phyloP scores from a whole-genome alignment of 768 basidiomycete genomes.

The Cyclocybe aegerita region DNA sequence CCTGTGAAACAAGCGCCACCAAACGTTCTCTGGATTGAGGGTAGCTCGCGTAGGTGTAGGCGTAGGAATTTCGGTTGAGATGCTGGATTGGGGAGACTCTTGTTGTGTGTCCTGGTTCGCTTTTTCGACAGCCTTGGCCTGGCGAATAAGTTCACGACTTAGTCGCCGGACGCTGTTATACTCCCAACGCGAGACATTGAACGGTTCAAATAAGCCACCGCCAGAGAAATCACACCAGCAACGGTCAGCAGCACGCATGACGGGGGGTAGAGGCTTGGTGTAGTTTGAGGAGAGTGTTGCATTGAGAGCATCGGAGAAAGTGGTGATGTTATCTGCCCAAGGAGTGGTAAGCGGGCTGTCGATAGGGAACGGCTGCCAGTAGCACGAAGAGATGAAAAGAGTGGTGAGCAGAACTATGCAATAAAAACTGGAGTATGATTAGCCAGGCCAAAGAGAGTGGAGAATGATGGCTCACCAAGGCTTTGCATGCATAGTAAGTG shows the following conservation, averaged over 20 bases:
- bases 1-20: slow-evolving; percentile 1
- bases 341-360: slow-evolving; percentile 61
- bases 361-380: slow-evolving; percentile 81
- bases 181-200: slow-evolving; percentile 78
- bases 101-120: neutral
- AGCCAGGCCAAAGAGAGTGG: slow-evolving; percentile 3
- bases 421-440: slow-evolving; percentile 60
- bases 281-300: slow-evolving; percentile 42
- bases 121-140: slow-evolving; percentile 5
- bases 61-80: neutral
- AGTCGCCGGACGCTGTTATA: slow-evolving; percentile 53
- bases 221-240: slow-evolving; percentile 84
- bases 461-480: slow-evolving; percentile 61
- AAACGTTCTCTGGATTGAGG: neutral
- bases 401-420: slow-evolving; percentile 81
- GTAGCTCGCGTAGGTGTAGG: neutral
- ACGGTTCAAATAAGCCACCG: slow-evolving; percentile 70
- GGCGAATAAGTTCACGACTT: slow-evolving; percentile 38
- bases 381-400: slow-evolving; percentile 85
- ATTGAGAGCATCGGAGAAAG: slow-evolving; percentile 66
- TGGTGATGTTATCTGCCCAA: slow-evolving; percentile 71
- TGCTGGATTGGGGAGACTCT: neutral
- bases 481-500: slow-evolving; percentile 76
- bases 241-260: slow-evolving; percentile 69
- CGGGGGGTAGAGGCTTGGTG: slow-evolving; percentile 44